Percentiles rank a stretch among this genome's conserved stretches.
Conservation (phyloP, 257 asterid species). For the Euphrasia confusa region DNA sequence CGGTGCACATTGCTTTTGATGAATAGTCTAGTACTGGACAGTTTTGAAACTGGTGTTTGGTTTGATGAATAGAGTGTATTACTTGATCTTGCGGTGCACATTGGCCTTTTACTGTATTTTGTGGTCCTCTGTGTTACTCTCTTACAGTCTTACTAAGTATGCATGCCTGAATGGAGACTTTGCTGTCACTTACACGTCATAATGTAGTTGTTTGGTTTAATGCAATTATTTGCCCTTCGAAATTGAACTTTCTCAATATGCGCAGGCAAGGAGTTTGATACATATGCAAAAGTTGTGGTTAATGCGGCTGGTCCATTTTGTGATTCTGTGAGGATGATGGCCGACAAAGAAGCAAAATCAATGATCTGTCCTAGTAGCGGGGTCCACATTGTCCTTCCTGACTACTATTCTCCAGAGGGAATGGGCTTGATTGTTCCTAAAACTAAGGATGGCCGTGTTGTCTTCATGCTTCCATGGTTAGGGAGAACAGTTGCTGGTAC, state of each 20-base stretch:
- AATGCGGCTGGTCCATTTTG: constrained; percentile 98
- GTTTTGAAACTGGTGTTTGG: background rate
- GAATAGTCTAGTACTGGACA: background rate
- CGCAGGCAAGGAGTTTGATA: constrained; percentile 88
- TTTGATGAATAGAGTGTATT: background rate
- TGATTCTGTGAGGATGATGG: constrained; percentile 85
- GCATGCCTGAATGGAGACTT: constrained; percentile 10
- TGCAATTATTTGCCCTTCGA: constrained; percentile 13
- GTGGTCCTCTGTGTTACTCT: constrained; percentile 14
- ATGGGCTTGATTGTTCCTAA: constrained; percentile 99
- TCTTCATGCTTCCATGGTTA: constrained; percentile 98
- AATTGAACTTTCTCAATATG: constrained; percentile 31
- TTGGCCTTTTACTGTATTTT: background rate
- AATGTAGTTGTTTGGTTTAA: constrained; percentile 5
- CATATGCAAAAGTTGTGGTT: constrained; percentile 90
- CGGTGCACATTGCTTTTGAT: constrained; percentile 21
- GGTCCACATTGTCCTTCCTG: constrained; percentile 95
- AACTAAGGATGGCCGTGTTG: constrained; percentile 97
- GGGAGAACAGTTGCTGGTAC: constrained; percentile 99
- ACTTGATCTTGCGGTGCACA: background rate
- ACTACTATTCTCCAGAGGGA: constrained; percentile 95
- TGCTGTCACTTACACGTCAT: constrained; percentile 2
- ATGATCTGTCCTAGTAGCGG: constrained; percentile 96
- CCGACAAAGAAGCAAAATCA: constrained; percentile 67
- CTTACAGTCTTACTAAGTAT: background rate